Percentiles rank a stretch among this genome's conserved stretches.
Evolutionary conservation across 2,329 filamentous ascomycete genomes (phyloP).

Genomic region (Tolypocladium guangdongense): DNA sequence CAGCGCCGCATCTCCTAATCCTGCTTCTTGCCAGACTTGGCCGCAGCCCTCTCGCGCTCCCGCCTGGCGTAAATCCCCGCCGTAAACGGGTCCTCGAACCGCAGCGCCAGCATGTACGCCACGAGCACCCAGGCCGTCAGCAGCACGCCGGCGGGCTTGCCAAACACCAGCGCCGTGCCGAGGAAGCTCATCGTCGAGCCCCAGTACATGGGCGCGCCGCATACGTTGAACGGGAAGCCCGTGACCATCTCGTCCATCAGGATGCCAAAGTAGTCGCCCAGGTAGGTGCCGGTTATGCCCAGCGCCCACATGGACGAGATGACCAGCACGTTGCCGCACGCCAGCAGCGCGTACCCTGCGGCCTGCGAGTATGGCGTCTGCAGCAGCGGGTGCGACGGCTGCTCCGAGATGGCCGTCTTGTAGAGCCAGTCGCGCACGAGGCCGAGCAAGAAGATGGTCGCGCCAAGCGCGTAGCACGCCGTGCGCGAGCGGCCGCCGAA

Average conservation of each 20-base stretch:
- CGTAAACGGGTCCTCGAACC: conserved; percentile 92
- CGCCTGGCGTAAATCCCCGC: conserved; percentile 85
- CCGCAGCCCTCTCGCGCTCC: conserved; percentile 44
- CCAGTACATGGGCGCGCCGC: conserved; percentile 90
- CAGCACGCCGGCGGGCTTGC: conserved; percentile 75
- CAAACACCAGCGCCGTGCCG: conserved; percentile 72
- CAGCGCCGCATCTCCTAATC: conserved; percentile 22
- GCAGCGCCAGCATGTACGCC: conserved; percentile 70
- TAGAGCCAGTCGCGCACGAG: conserved; percentile 82
- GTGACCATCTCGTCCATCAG: conserved; percentile 93
- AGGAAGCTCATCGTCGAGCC: conserved; percentile 89
- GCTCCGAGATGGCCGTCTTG: conserved; percentile 67
- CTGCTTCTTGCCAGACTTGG: conserved; percentile 38
- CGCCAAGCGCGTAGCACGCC: conserved; percentile 84
- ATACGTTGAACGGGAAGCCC: conserved; percentile 91
- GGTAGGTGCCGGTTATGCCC: conserved; percentile 88
- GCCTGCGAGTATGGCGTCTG: conserved; percentile 46
- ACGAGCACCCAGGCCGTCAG: conserved; percentile 64
- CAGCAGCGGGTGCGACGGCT: conserved; percentile 66
- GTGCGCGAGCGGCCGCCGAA: conserved; percentile 67
- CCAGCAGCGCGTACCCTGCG: conserved; percentile 61
- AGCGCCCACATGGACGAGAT: conserved; percentile 83
- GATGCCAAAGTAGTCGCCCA: conserved; percentile 98
- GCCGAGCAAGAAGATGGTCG: conserved; percentile 83
- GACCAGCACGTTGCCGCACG: conserved; percentile 71